Conservation (phyloP, 495 filamentous ascomycete species). For the Penicillium alfredii region DNA sequence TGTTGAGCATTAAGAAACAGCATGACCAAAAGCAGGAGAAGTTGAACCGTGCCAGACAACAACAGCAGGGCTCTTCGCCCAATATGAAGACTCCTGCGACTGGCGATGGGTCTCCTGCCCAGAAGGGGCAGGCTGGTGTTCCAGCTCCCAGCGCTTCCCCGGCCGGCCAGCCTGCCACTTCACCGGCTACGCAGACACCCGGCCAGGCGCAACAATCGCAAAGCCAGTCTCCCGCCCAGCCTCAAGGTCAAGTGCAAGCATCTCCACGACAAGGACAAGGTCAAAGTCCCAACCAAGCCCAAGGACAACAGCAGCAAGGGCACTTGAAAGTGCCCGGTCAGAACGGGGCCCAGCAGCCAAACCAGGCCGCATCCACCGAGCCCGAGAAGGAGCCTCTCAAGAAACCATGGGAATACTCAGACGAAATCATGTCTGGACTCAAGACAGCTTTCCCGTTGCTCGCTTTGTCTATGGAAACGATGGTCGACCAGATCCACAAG, state of each 20-base stretch:
- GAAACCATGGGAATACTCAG: slow-evolving; percentile 91
- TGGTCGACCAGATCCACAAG: slow-evolving; percentile 98
- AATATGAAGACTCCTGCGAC: slow-evolving; percentile 49
- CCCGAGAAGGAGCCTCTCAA: slow-evolving; percentile 48
- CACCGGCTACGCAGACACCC: slow-evolving; percentile 28
- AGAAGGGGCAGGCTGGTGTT: slow-evolving; percentile 35
- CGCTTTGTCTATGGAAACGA: slow-evolving; percentile 96
- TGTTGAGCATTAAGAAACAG: slow-evolving; percentile 82
- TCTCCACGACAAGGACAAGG: slow-evolving; percentile 20
- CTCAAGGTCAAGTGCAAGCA: slow-evolving; percentile 21
- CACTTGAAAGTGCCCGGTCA: slow-evolving; percentile 41
- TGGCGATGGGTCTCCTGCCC: slow-evolving; percentile 38
- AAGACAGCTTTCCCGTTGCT: slow-evolving; percentile 96
- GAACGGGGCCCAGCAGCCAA: slow-evolving; percentile 25
- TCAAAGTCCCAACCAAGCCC: slow-evolving; percentile 22
- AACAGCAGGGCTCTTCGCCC: slow-evolving; percentile 39
- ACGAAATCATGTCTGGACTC: slow-evolving; percentile 87
- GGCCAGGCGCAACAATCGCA: slow-evolving; percentile 25
- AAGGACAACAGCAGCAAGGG: slow-evolving; percentile 24
- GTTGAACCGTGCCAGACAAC: slow-evolving; percentile 36
- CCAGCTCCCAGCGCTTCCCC: slow-evolving; percentile 27
- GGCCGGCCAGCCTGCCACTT: slow-evolving; percentile 27
- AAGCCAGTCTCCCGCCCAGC: slow-evolving; percentile 23
- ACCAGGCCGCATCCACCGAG: slow-evolving; percentile 16
- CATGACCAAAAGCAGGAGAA: slow-evolving; percentile 75